Evolutionary conservation across 202 grass and related monocot genomes (phyloP).

Genomic region (Carex sylvatica): DNA sequence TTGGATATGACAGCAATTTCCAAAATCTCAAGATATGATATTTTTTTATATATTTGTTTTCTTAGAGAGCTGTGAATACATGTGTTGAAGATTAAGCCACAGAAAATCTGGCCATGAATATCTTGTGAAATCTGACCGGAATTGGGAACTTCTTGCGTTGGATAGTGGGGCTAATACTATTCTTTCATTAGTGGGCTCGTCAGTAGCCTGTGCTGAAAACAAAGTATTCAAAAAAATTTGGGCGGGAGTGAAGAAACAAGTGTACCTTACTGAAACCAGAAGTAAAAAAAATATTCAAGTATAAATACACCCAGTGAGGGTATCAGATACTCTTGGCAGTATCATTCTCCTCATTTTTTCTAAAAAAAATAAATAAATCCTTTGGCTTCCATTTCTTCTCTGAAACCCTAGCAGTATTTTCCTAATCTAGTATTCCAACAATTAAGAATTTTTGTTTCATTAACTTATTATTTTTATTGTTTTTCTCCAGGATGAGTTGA

Average conservation of each 20-base stretch:
- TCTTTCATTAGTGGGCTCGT: not conserved
- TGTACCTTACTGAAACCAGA: not conserved
- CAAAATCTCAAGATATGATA: not conserved
- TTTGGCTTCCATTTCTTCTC: not conserved
- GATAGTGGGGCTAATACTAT: not conserved
- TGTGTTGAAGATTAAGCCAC: constrained; percentile 22
- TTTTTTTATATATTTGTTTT: not conserved
- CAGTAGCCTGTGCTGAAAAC: not conserved
- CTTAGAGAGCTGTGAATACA: constrained; percentile 3
- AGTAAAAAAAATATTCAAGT: not conserved
- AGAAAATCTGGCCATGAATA: not conserved
- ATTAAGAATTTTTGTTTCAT: not conserved
- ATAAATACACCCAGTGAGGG: not conserved
- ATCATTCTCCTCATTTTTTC: not conserved
- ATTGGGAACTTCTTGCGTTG: not conserved
- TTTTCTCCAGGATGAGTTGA: constrained; percentile 39
- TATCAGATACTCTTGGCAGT: not conserved
- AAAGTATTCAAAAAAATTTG: not conserved
- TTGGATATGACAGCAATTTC: no score
- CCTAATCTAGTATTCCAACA: not conserved
- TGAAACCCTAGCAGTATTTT: not conserved
- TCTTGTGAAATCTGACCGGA: not conserved
- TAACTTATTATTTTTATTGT: constrained; percentile 32
- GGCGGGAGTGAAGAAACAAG: not conserved
- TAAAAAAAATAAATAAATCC: not conserved